Conservation (phyloP, 176 grass and related monocot species). For the Oryza officinalis region DNA sequence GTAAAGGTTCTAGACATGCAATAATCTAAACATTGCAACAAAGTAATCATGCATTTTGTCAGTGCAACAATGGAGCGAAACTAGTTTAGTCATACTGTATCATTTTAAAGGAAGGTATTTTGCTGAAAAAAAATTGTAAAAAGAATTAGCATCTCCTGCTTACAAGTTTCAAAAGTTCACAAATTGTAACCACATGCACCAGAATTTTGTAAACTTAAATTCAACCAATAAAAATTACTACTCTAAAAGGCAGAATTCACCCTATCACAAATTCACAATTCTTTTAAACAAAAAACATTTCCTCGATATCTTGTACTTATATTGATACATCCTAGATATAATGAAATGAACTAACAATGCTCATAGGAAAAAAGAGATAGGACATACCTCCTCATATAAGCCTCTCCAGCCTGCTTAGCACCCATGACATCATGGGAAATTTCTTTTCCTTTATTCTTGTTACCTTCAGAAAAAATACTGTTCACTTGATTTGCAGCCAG, state of each 20-base stretch:
- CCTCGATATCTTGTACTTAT: not conserved
- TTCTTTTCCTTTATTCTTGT: conserved; percentile 48
- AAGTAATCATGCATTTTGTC: not conserved
- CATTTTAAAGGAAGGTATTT: conserved; percentile 14
- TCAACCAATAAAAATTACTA: not conserved
- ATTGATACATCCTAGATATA: not conserved
- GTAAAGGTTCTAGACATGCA: conserved; percentile 11
- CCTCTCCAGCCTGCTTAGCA: conserved; percentile 18
- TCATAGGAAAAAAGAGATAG: conserved; percentile 15
- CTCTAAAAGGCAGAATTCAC: not conserved
- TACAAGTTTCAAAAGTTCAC: not conserved
- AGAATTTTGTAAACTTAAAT: not conserved
- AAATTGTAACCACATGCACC: not conserved
- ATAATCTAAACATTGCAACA: conserved; percentile 8
- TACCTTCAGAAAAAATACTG: conserved; percentile 31
- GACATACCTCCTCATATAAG: conserved; percentile 37
- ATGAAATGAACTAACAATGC: not conserved
- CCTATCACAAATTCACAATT: not conserved
- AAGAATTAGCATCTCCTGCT: not conserved
- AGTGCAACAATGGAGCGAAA: not conserved
- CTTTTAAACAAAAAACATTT: not conserved
- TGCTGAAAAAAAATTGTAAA: conserved; percentile 8
- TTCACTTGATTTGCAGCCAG: conserved; percentile 35
- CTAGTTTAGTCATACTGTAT: conserved; percentile 18
- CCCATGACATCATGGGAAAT: conserved; percentile 23